Base-by-base conservation (phyloP, 192 early-diverging fungal species). In the Rhizoclosmatium sp. region DNA sequence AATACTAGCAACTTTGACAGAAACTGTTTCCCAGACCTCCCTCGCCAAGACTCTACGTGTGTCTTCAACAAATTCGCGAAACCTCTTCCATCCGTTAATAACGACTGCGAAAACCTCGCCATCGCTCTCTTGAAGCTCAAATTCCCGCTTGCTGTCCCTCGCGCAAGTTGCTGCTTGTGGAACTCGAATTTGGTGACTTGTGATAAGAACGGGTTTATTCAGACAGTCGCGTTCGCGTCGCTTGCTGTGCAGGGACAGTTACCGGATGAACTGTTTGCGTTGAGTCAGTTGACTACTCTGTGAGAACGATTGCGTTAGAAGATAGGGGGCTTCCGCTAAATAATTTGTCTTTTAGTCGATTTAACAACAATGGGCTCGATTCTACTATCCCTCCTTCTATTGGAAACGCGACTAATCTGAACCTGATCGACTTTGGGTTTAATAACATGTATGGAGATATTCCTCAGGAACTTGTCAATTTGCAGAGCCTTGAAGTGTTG, bases 51-150 rank as follows among this genome's bases (percentile, higher is more conserved):
- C 60, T 21, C 60, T 7, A 40, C 60, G 0, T 62, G 60, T 40
- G 60, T 62, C 19, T 40, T 62, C 21, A 7, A 19, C 60, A 62
- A 62, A 62, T 62, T 62, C 19, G 19, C 60, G 21, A 62, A 62
- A 19, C 23, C 60, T 0, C 23, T 62, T 7, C 60, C 60, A 9
- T 40, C 39, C 1, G 23, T 62, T 7, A 62, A 62, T 21, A 62
- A 62, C 60, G 60, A 62, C 39, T 62, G 60, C 60, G 60, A 19
- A 62, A 62, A 62, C 60, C 60, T 62, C 23, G 9, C 60, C 23
- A 9, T 40, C 10, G 60, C 60, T 7, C 19, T 62, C 4, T 7
- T 19, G 21, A 62, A 62, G 21, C 9, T 62, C 10, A 31, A 7
- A 0, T 62, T 62, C 39, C 5, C 7, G 21, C 21, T 62, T 7